These are phyloP conservation scores for Eucalyptus pauciflora DNA, from an alignment of 345 rosid genomes.

Conservation along the genomic window DNA sequence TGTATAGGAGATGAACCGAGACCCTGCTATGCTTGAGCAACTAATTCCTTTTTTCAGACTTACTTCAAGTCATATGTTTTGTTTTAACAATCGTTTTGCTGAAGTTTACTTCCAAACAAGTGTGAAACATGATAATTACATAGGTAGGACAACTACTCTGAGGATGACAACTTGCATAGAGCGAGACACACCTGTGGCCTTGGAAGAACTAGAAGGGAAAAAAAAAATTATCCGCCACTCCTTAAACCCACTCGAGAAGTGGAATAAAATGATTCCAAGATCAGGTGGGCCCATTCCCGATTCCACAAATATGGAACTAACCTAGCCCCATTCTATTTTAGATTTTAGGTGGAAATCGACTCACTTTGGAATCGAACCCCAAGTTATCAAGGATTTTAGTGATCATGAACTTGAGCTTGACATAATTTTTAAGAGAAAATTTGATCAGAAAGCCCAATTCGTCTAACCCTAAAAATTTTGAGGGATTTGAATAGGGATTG, in stretches of 20 bases:
- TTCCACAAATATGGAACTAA: neutral
- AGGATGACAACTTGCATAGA: neutral
- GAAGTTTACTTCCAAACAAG: too few relatives aligned
- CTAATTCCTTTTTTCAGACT: neutral
- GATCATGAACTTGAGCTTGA: too few relatives aligned
- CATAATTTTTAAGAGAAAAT: too few relatives aligned
- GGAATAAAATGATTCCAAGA: neutral
- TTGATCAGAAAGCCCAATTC: neutral
- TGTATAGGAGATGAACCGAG: neutral
- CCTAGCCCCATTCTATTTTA: too few relatives aligned
- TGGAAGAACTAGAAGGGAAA: neutral
- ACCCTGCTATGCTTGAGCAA: neutral
- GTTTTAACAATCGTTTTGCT: too few relatives aligned
- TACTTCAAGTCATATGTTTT: neutral
- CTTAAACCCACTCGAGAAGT: neutral
- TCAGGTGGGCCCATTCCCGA: neutral
- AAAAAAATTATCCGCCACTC: neutral
- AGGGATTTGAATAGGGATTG: neutral
- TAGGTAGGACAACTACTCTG: neutral
- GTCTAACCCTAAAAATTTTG: neutral
- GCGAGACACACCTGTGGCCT: neutral
- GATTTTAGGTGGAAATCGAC: neutral
- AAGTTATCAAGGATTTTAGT: too few relatives aligned
- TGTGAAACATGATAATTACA: neutral
- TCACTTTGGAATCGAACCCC: accelerated